These are phyloP conservation scores for Chaetomium globosum DNA, from an alignment of 2,329 filamentous ascomycete genomes.

Conservation along the genomic window DNA sequence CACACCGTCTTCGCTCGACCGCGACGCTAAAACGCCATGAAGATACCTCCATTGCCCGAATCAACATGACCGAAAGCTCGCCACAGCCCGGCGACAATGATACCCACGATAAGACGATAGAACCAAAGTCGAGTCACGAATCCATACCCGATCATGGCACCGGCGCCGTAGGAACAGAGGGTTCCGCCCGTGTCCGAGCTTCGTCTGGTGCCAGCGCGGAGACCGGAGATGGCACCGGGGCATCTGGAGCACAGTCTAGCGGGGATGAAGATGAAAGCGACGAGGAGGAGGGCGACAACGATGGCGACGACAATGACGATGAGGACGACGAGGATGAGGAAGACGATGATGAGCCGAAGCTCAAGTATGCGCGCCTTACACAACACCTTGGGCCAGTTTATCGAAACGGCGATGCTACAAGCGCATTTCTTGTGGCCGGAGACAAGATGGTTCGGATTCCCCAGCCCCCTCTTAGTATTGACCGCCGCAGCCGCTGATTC, in stretches of 20 bases:
- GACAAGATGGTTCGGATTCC: conserved; percentile 82
- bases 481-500: conserved; percentile 38
- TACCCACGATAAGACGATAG: conserved; percentile 23
- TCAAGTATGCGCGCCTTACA: conserved; percentile 91
- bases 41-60: conserved; percentile 26
- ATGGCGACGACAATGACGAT: conserved; percentile 50
- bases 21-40: conserved; percentile 33
- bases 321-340: conserved; percentile 67
- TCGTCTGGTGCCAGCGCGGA: conserved; percentile 31
- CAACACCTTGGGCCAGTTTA: conserved; percentile 79
- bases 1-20: neutral
- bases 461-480: neutral
- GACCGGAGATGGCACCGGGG: conserved; percentile 32
- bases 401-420: conserved; percentile 92
- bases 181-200: conserved; percentile 5
- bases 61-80: conserved; percentile 39
- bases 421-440: conserved; percentile 83
- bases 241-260: conserved; percentile 2
- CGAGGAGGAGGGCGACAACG: conserved; percentile 49
- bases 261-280: conserved; percentile 34
- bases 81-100: conserved; percentile 35
- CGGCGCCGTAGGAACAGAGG: conserved; percentile 8
- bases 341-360: conserved; percentile 85
- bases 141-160: conserved; percentile 13
- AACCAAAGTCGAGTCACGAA: conserved; percentile 19